Base-by-base conservation (phyloP, 192 early-diverging fungal species). In the Gryganskiella cystojenkinii region DNA sequence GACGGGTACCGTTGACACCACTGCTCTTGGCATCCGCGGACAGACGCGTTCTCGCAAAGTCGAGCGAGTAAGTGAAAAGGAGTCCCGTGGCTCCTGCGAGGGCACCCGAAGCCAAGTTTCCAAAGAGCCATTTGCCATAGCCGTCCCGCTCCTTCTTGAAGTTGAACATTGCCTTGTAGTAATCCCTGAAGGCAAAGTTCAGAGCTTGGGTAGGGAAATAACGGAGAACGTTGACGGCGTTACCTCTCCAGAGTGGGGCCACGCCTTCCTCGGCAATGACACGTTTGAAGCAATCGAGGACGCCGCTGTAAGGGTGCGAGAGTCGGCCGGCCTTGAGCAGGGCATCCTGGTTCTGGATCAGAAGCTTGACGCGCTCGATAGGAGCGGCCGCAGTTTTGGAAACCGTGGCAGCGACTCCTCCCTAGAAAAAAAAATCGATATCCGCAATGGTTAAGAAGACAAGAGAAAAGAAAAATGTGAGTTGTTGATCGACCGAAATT, bases 171-270 rank as follows among this genome's bases (percentile, higher is more conserved):
- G 89, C 82, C 93, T 98, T 97, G 90, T 96, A 95, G 87, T 92
- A 95, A 87, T 99, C 96, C 91, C 98, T 99, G 91, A 95, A 96
- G 64, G 97, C 96, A 82, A 99, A 95, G 91, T 97, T 98, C 81
- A 98, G 87, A 66, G 95, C 97, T 87, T 99, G 97, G 68, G 96
- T 97, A 67, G 97, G 97, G 92, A 98, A 97, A 93, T 99, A 99
- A 86, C 97, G 93, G 88, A 99, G 93, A 73, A 95, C 92, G 88
- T 97, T 99, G 80, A 95, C 92, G 71, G 91, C 83, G 92, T 98
- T 99, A 81, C 97, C 97, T 80, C 96, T 89, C 95, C 92, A 93
- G 83, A 94, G 84, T 56, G 90, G 86, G 64, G 71, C 76, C 63
- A 91, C 44, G 72, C 97, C 95, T 84, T 98, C 92, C 81, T 98